A percentile compares a stretch with the other conserved stretches of the same genome.
phyloP scores from a whole-genome alignment of 1,284 basidiomycete species.

The Rhodofomes roseus region DNA sequence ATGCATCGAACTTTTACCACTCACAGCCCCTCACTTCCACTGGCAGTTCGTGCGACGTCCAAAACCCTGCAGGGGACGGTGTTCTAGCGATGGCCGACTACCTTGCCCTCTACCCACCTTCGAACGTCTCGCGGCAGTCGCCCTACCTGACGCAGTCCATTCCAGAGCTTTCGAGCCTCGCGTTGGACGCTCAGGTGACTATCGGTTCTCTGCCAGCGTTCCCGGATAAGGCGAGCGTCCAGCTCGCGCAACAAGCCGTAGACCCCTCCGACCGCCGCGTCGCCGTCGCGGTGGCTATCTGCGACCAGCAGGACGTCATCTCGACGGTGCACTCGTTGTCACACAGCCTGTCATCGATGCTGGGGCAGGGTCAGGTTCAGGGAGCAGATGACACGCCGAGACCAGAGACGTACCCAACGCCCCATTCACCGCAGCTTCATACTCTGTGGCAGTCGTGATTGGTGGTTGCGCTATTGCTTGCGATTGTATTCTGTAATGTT shows the following conservation, averaged over 20 bases:
- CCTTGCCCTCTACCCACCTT: background rate
- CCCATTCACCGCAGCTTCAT: conserved; percentile 1
- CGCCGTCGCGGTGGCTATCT: conserved; percentile 7
- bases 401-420: background rate
- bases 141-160: background rate
- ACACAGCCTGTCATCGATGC: conserved; percentile 1
- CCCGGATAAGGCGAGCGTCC: conserved; percentile 5
- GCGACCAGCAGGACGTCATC: conserved; percentile 6
- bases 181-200: conserved; percentile 4
- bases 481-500: background rate
- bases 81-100: background rate
- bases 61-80: background rate
- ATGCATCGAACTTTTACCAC: background rate
- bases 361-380: background rate
- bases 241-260: conserved; percentile 1
- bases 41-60: background rate
- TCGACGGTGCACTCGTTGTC: conserved; percentile 6
- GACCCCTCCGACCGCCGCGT: conserved; percentile 10
- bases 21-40: background rate
- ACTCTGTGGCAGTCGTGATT: background rate
- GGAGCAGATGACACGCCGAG: background rate
- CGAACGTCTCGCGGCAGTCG: background rate
- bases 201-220: conserved; percentile 1
- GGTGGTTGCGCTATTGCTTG: background rate
- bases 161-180: background rate